Percentiles rank a stretch among this genome's conserved stretches.
phyloP scores from a whole-genome alignment of 768 basidiomycete species.

The Suillus paluster region DNA sequence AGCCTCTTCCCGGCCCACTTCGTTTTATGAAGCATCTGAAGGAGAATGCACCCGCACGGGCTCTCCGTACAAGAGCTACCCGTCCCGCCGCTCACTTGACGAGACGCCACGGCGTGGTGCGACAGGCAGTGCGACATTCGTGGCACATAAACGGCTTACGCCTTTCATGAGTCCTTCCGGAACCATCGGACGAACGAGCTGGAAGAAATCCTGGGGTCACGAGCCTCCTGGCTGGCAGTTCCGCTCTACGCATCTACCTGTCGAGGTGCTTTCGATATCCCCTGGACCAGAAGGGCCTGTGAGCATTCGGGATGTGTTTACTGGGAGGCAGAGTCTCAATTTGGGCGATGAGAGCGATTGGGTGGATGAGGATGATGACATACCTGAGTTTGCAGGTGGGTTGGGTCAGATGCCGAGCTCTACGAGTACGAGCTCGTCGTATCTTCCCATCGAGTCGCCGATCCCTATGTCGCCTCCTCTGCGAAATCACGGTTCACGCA shows the following conservation, averaged over 20 bases:
- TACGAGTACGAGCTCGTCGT: constrained; percentile 29
- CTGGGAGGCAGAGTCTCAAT: constrained; percentile 62
- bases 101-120: constrained; percentile 45
- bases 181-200: constrained; percentile 68
- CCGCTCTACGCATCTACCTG: constrained; percentile 63
- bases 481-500: constrained; percentile 46
- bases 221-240: constrained; percentile 87
- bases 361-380: constrained; percentile 87
- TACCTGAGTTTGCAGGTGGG: constrained; percentile 73
- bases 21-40: constrained; percentile 78
- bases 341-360: constrained; percentile 84
- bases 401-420: constrained; percentile 60
- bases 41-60: constrained; percentile 63
- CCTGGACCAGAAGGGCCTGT: constrained; percentile 43
- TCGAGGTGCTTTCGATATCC: constrained; percentile 79
- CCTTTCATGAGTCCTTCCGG: constrained; percentile 67
- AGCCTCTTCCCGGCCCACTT: constrained; percentile 75
- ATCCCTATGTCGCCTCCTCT: constrained; percentile 56
- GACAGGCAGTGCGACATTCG: constrained; percentile 60
- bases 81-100: constrained; percentile 53
- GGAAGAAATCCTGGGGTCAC: constrained; percentile 90
- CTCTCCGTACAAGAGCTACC: constrained; percentile 62
- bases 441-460: constrained; percentile 38
- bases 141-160: constrained; percentile 81
- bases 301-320: constrained; percentile 78